Conservation (phyloP, 1,139 yeast species). For the Taiozyma sp. region DNA sequence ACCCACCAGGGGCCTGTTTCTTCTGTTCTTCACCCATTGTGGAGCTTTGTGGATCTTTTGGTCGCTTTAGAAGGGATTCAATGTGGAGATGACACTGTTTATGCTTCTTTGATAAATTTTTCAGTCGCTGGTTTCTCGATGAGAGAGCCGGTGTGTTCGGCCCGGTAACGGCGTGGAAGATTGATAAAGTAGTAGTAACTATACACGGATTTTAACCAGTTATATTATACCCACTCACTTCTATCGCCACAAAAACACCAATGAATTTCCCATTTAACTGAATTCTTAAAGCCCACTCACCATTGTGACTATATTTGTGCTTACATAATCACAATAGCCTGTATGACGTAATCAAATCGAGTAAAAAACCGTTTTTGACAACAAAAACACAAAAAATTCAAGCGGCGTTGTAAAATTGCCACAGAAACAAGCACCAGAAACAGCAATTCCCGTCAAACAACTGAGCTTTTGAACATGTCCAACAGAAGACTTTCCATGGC, state of each 20-base stretch:
- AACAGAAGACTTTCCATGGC: constrained; percentile 61
- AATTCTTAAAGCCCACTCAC: too few relatives aligned
- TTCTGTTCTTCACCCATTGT: background rate
- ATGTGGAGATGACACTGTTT: background rate
- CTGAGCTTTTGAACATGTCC: background rate
- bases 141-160: background rate
- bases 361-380: too few relatives aligned
- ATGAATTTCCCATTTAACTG: too few relatives aligned
- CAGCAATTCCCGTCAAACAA: too few relatives aligned
- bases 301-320: background rate
- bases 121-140: too few relatives aligned
- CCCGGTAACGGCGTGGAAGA: background rate
- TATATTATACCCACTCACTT: too few relatives aligned
- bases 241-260: too few relatives aligned
- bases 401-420: background rate
- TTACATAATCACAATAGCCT: background rate
- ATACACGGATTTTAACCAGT: too few relatives aligned
- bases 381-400: too few relatives aligned
- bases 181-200: too few relatives aligned
- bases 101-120: too few relatives aligned
- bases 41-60: background rate
- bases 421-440: background rate
- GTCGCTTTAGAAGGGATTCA: background rate
- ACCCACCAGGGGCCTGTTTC: constrained; percentile 28
- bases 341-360: background rate